phyloP scores from a whole-genome alignment of 441 rosid genomes.

The Pelargonium cotyledonis region DNA sequence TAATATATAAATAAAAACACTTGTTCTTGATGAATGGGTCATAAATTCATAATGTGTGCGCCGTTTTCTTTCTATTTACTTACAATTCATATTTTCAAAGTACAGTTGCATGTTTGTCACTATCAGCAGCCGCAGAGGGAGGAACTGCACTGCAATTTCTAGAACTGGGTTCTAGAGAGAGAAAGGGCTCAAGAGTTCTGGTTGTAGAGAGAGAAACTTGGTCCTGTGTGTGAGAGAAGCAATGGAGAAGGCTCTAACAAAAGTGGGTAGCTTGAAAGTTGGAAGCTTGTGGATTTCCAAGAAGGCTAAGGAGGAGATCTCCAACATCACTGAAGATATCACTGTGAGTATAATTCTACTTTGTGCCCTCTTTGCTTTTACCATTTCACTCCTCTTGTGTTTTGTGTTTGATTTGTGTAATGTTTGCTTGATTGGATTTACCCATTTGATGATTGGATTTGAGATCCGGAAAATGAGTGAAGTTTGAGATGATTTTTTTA shows the following conservation, averaged over 20 bases:
- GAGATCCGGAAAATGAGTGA: too few species aligned
- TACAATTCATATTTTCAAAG: background rate
- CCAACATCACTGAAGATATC: conserved; percentile 65
- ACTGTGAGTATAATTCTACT: conserved; percentile 27
- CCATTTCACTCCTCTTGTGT: too few species aligned
- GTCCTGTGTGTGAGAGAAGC: background rate
- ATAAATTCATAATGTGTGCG: background rate
- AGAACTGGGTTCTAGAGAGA: conserved; percentile 3
- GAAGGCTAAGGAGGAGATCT: conserved; percentile 78
- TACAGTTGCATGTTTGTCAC: conserved; percentile 1
- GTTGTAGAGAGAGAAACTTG: background rate
- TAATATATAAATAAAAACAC: too few species aligned
- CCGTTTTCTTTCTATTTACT: background rate
- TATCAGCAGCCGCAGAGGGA: background rate
- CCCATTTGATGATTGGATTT: too few species aligned
- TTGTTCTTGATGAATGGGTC: background rate
- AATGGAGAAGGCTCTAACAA: conserved; percentile 88
- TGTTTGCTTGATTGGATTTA: too few species aligned
- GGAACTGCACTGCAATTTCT: background rate
- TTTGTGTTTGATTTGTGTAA: too few species aligned
- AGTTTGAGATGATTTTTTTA: too few species aligned
- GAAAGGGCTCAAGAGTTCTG: background rate
- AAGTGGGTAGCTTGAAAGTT: conserved; percentile 27
- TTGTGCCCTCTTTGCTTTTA: too few species aligned
- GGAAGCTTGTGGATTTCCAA: conserved; percentile 78